Conservation (phyloP, 225 moss, liverwort and hornwort genomes). For the Ulota crispa region DNA sequence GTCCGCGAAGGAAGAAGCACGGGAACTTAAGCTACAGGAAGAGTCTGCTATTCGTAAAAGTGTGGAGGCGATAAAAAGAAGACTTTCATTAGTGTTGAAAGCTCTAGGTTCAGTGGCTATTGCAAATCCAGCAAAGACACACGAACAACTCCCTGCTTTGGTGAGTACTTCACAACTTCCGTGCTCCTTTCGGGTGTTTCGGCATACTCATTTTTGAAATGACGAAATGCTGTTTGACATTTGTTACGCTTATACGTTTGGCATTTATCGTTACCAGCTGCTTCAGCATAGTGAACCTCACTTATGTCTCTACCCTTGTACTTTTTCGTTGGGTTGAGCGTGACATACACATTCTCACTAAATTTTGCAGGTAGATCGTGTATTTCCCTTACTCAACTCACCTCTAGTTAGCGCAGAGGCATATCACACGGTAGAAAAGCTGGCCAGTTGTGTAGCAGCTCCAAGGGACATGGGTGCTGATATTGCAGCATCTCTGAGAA, state of each 20-base stretch:
- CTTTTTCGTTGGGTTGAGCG: not conserved
- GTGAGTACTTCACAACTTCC: slow-evolving; percentile 34
- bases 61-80: slow-evolving; percentile 64
- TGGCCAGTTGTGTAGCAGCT: slow-evolving; percentile 82
- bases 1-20: slow-evolving; percentile 87
- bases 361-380: slow-evolving; percentile 74
- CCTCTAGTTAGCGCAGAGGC: slow-evolving; percentile 77
- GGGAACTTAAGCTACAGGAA: slow-evolving; percentile 78
- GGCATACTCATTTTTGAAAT: not conserved
- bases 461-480: slow-evolving; percentile 79
- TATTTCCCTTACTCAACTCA: slow-evolving; percentile 81
- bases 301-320: not conserved
- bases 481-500: slow-evolving; percentile 84
- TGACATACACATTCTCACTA: slow-evolving; percentile 2
- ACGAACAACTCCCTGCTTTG: slow-evolving; percentile 86
- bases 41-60: slow-evolving; percentile 67
- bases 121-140: slow-evolving; percentile 81
- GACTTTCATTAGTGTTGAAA: slow-evolving; percentile 67
- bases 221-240: not conserved
- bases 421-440: slow-evolving; percentile 71
- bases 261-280: not conserved
- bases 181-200: not conserved
- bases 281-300: not conserved
- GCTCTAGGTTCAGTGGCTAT: slow-evolving; percentile 77
- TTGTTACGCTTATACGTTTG: not conserved